Evolutionary conservation across 148 eudicot species (phyloP).

Genomic region (Vaccinium macrocarpon): DNA sequence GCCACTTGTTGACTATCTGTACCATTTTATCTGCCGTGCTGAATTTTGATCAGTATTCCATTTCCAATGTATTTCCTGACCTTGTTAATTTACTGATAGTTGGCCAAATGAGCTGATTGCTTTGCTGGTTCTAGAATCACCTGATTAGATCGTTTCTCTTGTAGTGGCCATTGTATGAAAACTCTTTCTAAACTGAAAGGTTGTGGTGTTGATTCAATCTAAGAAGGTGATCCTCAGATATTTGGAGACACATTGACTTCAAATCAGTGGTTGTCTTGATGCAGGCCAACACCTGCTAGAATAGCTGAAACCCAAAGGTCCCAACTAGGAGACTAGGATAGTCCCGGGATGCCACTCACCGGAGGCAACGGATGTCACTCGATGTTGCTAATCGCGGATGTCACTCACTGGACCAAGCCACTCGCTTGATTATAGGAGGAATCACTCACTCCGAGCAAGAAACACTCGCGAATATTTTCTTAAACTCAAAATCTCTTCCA

Average conservation of each 20-base stretch:
- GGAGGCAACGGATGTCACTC: too few species aligned
- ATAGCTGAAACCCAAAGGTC: too few species aligned
- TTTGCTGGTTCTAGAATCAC: not conserved
- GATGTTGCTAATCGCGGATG: too few species aligned
- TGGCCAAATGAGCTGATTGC: not conserved
- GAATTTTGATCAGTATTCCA: not conserved
- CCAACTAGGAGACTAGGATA: too few species aligned
- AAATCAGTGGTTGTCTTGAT: not conserved
- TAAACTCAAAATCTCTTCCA: too few species aligned
- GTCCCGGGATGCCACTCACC: too few species aligned
- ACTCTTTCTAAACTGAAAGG: not conserved
- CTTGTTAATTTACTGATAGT: not conserved
- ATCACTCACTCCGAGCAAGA: too few species aligned
- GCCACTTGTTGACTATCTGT: not conserved
- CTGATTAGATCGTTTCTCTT: not conserved
- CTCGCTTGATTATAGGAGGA: too few species aligned
- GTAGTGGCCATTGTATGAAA: not conserved
- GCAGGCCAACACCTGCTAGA: too few species aligned
- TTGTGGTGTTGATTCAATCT: not conserved
- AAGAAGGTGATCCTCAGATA: not conserved
- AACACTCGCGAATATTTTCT: too few species aligned
- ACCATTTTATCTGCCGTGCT: not conserved
- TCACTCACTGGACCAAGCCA: too few species aligned
- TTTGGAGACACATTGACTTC: not conserved
- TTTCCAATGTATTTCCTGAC: not conserved